A percentile compares a stretch with the other conserved stretches of the same genome.
Conservation (phyloP, 768 basidiomycete genomes). For the Boletus tomentosulus region DNA sequence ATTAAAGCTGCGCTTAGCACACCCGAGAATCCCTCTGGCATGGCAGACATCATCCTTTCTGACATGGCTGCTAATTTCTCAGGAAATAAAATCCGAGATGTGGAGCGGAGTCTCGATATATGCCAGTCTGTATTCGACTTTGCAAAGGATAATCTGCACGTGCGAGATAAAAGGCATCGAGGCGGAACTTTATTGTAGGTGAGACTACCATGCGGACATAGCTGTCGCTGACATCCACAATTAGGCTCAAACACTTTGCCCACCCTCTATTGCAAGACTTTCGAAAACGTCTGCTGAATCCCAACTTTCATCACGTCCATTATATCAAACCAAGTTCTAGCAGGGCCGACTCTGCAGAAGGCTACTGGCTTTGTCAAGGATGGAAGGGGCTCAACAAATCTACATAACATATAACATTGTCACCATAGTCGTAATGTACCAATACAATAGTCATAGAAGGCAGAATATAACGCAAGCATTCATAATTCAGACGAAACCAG, state of each 20-base stretch:
- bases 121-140: constrained; percentile 73
- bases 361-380: constrained; percentile 82
- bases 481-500: background rate
- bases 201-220: background rate
- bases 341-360: constrained; percentile 72
- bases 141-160: constrained; percentile 48
- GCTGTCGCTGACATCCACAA: background rate
- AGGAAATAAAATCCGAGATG: constrained; percentile 66
- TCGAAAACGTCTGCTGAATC: constrained; percentile 49
- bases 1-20: constrained; percentile 39
- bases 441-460: constrained; percentile 13
- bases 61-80: constrained; percentile 88
- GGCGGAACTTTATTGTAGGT: constrained; percentile 49
- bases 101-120: constrained; percentile 65
- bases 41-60: constrained; percentile 78
- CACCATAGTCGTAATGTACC: constrained; percentile 12
- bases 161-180: constrained; percentile 42
- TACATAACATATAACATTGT: constrained; percentile 3
- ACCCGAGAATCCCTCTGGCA: constrained; percentile 32
- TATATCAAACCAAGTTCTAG: constrained; percentile 82
- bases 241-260: constrained; percentile 80
- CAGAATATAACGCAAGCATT: background rate
- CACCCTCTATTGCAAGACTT: constrained; percentile 73
- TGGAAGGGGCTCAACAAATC: constrained; percentile 38
- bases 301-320: constrained; percentile 62